Evolutionary conservation across 2,329 filamentous ascomycete genomes (phyloP), one percentile per base, ranked within the genome.

Genomic region (Cordyceps militaris): DNA sequence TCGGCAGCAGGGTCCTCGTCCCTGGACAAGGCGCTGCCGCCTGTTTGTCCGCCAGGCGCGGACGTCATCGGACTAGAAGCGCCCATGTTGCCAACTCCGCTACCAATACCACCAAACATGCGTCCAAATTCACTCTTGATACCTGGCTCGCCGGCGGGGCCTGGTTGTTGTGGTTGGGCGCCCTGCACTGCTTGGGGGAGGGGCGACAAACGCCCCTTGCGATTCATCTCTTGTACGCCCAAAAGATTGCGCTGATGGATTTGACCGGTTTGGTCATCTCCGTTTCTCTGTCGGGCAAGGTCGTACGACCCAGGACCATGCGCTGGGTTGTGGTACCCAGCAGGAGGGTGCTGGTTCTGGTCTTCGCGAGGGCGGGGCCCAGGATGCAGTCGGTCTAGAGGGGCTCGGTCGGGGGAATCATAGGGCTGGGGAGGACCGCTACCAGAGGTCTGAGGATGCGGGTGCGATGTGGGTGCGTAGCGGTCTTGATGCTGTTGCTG

Each of bases 91-190:
- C 73, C 77, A 32, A 81, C 77, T 61, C 77, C 82, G 63, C 76
- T 82, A 59, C 78, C 92, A 63, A 97, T 91, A n/a, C 93, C 93
- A 19, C 90, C 91, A 73, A 96, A 97, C 80, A 97, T 96, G 61
- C 91, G 86, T 28, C 92, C 92, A 69, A 97, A 92, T 69, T 97
- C 93, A 68, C 86, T 95, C 77, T 97, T 96, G 67, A 97, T 96
- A 44, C 88, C 88, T 11, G 91, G 88, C 69, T 96, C 91, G 16
- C 87, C 88, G 14, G 85, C 84, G 6, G 91, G 89, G 3, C 88
- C 89, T 55, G 88, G 81, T 40, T 88, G 82, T 65, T 91, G 88
- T 16, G 87, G 84, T 69, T 96, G 92, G 1, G 89, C 92, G 23
- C 93, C 93, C 68, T 97, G 92, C 1, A 97, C 92, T 23, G 93